Evolutionary conservation across 1,139 yeast species (phyloP), one percentile per base, ranked within the genome.

Genomic region (Pneumocystis jirovecii): DNA sequence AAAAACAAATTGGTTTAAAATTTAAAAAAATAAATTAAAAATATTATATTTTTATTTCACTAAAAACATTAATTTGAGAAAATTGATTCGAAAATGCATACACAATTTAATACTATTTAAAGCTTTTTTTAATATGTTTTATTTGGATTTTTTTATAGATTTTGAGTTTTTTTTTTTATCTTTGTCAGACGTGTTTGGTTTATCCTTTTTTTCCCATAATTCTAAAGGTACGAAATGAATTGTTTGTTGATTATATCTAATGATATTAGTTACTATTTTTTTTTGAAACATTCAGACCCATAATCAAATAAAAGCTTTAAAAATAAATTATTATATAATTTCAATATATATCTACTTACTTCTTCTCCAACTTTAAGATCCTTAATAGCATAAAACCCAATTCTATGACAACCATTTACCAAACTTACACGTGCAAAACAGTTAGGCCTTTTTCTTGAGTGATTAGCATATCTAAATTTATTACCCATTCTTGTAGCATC

Each of bases 401-500:
- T 60, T 31, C 61, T 39, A 21, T 60, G 61, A 25, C 25, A 21
- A 12, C 61, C 61, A 39, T 60, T 42, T 15, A 60, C 45, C 21
- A 60, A 15, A 15, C 44, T 39, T 21, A 60, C 61, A 21, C 45
- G 44, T 25, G 61, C 61, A 42, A 60, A 60, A 60, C 61, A 60
- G 21, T 60, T 60, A 15, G 61, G 61, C 7, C 37, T 39, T 42
- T 60, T 60, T 60, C 45, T 42, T 12, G 45, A 39, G 21, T 60
- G 61, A 60, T 60, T 60, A 25, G 45, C 45, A 31, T 39, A 60
- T 60, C 61, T 39, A 60, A 42, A 60, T 60, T 60, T 60, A 39
- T 39, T 60, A 60, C 61, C 61, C 44, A 60, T 39, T 25, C 45
- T 60, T 42, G 44, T 39, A 39, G 61, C 61, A 60, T 60, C 61